Base-by-base conservation (phyloP, 345 rosid species). In the Passiflora organensis region DNA sequence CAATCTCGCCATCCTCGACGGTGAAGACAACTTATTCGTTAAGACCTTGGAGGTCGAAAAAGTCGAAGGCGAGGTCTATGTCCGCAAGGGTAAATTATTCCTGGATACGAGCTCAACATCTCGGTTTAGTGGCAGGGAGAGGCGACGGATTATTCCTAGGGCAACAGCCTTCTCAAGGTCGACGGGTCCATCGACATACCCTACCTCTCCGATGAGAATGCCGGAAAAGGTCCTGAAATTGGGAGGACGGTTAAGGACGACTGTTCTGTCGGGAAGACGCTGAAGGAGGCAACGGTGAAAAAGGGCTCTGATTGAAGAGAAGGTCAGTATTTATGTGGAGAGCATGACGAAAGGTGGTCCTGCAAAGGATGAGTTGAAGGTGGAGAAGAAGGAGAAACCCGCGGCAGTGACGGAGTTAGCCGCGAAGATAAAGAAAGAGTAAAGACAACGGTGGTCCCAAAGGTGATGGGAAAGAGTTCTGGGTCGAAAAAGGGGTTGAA, bases 1-100 rank as follows among this genome's bases (percentile, higher is more conserved):
- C 21, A 50, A 71, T 56, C 60, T 76, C 24, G 60, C 71, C 25
- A 45, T 93, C 51, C 81, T 93, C 63, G 56, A 75, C 53, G 96
- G 95, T 67, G 88, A 86, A 51, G 84, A 82, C 9, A 60, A 75
- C 46, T 81, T 93, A 42, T 75, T 63, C 41, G 39, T 89, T 63
- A 83, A 68, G 59, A 72, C 69, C 54, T 79, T 58, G 32, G 80
- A 79, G 66, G 59, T 93, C 55, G 99, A 83, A 10, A 85, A 89
- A 37, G 73, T 87, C 3, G 96, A 86, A 2, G 99, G 99, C 25
- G 99, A 93, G 55, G 97, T 97, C 50, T 93, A 93, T 56, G 70
- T 89, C 21, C 73, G 99, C 0, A 93, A 89, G 68, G 99, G 99
- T 2, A 93, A 89, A 80, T 93, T 32, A 93, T 93, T 22, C 99